A percentile compares a stretch with the other conserved stretches of the same genome.
phyloP scores from a whole-genome alignment of 352 stramenopile genomes.

The Phytopythium vexans region DNA sequence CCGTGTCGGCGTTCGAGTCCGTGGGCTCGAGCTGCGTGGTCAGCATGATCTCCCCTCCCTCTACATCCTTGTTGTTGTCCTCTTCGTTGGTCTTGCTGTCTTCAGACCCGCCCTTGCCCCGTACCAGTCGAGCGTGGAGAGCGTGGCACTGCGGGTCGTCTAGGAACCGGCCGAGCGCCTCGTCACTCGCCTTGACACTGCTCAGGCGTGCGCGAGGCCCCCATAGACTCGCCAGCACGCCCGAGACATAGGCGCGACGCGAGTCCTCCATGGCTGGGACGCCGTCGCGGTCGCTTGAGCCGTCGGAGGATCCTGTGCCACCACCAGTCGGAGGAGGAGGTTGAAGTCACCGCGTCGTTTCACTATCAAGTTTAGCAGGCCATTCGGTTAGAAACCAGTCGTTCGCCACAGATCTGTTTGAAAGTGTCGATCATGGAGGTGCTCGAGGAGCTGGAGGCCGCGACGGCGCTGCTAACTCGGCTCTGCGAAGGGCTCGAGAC shows the following conservation, averaged over 20 bases:
- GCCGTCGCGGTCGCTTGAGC: conserved; percentile 16
- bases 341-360: conserved; percentile 5
- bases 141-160: conserved; percentile 64
- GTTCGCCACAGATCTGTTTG: background rate
- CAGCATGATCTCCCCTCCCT: conserved; percentile 15
- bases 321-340: background rate
- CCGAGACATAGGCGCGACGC: conserved; percentile 54
- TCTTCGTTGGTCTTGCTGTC: conserved; percentile 27
- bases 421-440: background rate
- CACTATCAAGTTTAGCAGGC: conserved; percentile 5
- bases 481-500: background rate
- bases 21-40: conserved; percentile 15
- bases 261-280: conserved; percentile 32
- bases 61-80: conserved; percentile 10
- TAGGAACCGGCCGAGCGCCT: conserved; percentile 62
- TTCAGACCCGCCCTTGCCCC: conserved; percentile 8
- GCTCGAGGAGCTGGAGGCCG: conserved; percentile 2
- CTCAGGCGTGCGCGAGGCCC: conserved; percentile 34
- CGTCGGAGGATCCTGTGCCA: too few relatives aligned
- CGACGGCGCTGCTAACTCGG: background rate
- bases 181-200: conserved; percentile 31
- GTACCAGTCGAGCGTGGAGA: conserved; percentile 46
- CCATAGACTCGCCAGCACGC: conserved; percentile 66
- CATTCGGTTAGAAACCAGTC: too few relatives aligned
- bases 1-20: conserved; percentile 6